phyloP scores from a whole-genome alignment of 805 yeast species.

The Candida maris region DNA sequence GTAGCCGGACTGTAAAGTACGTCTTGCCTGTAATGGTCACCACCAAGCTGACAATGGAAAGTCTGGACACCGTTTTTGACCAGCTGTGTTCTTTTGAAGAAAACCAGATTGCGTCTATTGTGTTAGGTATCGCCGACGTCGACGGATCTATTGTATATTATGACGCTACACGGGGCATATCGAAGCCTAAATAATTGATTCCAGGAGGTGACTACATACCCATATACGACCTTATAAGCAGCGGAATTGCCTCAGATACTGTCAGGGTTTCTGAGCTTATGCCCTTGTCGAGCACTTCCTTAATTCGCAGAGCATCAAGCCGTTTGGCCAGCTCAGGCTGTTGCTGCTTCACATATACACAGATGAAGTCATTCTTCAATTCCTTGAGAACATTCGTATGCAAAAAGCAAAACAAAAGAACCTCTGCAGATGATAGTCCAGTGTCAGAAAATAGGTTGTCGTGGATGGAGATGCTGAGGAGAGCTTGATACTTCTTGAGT shows the following conservation, averaged over 20 bases:
- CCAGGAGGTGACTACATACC: neutral
- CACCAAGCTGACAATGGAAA: constrained; percentile 33
- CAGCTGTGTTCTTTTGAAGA: constrained; percentile 15
- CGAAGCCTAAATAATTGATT: constrained; percentile 52
- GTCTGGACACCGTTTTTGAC: constrained; percentile 40
- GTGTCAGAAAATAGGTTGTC: constrained; percentile 18
- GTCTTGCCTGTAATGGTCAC: constrained; percentile 36
- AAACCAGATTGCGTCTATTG: constrained; percentile 40
- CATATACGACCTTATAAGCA: neutral
- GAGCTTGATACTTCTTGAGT: constrained; percentile 6
- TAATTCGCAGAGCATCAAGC: neutral
- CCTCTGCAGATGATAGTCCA: constrained; percentile 28
- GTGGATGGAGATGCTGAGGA: constrained; percentile 3
- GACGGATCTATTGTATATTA: constrained; percentile 75
- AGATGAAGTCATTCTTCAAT: constrained; percentile 42
- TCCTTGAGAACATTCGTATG: constrained; percentile 22
- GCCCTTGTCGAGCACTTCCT: neutral
- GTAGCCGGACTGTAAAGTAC: constrained; percentile 14
- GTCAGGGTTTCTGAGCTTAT: neutral
- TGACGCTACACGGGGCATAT: constrained; percentile 61
- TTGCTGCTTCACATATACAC: constrained; percentile 31
- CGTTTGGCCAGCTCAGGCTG: constrained; percentile 28
- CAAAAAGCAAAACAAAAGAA: constrained; percentile 39
- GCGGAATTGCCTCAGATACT: neutral
- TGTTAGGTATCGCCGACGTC: constrained; percentile 53